A percentile compares a stretch with the other conserved stretches of the same genome.
Conservation (phyloP, 768 basidiomycete genomes). For the Lanmaoa rubissima region DNA sequence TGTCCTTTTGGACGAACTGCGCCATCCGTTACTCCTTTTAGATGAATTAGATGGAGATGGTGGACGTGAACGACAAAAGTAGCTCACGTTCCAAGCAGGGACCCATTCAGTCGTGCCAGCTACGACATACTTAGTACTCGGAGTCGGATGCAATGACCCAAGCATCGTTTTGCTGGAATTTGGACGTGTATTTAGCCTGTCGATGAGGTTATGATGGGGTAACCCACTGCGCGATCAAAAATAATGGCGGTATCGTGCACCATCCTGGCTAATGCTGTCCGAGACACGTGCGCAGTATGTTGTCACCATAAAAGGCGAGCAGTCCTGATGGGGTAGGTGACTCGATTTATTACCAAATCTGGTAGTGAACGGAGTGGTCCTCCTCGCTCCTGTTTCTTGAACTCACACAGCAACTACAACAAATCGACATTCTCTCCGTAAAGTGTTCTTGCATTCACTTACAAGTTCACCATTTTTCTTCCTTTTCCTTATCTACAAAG, state of each 20-base stretch:
- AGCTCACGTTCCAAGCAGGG: constrained; percentile 1
- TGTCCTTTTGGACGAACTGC: not conserved
- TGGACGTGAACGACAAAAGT: not conserved
- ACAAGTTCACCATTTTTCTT: constrained; percentile 24
- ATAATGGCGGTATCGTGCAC: constrained; percentile 20
- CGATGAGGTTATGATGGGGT: constrained; percentile 20
- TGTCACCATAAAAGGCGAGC: constrained; percentile 16
- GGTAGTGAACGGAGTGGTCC: constrained; percentile 1
- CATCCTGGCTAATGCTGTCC: constrained; percentile 1
- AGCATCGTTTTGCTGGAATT: not conserved
- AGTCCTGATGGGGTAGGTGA: constrained; percentile 11
- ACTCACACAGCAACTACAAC: constrained; percentile 21
- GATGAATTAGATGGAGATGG: not conserved
- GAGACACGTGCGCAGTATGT: not conserved
- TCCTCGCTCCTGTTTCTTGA: constrained; percentile 26
- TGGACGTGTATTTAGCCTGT: not conserved
- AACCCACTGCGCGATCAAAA: constrained; percentile 11
- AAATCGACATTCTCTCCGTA: not conserved
- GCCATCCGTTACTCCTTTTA: not conserved
- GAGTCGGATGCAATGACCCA: not conserved
- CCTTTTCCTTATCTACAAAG: constrained; percentile 20
- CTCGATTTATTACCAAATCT: constrained; percentile 19
- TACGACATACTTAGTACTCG: constrained; percentile 2
- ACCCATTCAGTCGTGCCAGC: constrained; percentile 1
- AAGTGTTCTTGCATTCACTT: constrained; percentile 34